Evolutionary conservation across 179 eudicot species (phyloP), one percentile per base, ranked within the genome.

Genomic region (Corrigiola litoralis): DNA sequence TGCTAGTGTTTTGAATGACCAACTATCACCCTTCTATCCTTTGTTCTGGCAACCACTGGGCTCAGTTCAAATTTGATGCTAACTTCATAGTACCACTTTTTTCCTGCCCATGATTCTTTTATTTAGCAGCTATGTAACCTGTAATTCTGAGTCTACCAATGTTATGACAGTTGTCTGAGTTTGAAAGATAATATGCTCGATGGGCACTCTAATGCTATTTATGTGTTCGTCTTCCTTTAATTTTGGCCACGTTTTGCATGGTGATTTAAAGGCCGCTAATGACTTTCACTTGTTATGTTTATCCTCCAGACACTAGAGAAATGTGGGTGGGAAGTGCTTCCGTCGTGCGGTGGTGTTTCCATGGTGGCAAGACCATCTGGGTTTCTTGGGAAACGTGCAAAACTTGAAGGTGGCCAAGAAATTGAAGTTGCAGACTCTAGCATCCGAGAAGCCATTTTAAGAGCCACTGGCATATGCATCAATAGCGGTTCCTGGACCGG

Each of bases 281-380:
- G 7, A 63, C 34, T 23, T 14, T 61, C 14, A 25, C 42, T 28
- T 18, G 58, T 13, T 6, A 38, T 60, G 25, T 18, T 8, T 65
- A 52, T 77, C 52, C 49, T 48, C 58, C 73, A 94, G 97, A 82
- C 85, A 9, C 84, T 94, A 6, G 90, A 84, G 77, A 83, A 69
- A n/a, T 86, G 86, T 80, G 97, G 99, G 46, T 94, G 99, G 97
- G 89, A 86, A 34, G 97, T 94, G 46, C 72, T 94, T 58, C 95
- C 80, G 68, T 76, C 95, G 27, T 68, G 48, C 25, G 90, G 82
- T 11, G 99, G 99, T 37, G 80, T 88, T 66, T 94, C 99, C 55
- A 71, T 94, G 77, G 78, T 88, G 56, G 99, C 99, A 62, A 88
- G 67, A 58, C 96, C 97, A 46, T 78, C 95, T 62, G 68, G 82